Percentiles rank a stretch among this genome's conserved stretches.
These are phyloP conservation scores for Lentinula sp. DNA, from an alignment of 768 basidiomycete genomes.

Conservation along the genomic window DNA sequence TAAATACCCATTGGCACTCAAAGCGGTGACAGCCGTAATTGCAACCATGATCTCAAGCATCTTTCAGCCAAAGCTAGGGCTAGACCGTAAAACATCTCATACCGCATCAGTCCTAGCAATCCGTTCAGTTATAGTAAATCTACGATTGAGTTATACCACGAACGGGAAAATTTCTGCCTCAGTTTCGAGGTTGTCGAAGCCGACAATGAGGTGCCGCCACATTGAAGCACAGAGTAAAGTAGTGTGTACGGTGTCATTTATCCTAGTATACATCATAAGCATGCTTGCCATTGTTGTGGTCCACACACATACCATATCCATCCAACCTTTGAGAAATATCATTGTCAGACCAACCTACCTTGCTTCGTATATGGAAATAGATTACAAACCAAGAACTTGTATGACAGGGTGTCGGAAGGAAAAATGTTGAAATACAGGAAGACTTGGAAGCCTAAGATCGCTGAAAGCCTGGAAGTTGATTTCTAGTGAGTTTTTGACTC, in stretches of 20 bases:
- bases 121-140: background rate
- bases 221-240: constrained; percentile 4
- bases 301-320: background rate
- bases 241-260: constrained; percentile 8
- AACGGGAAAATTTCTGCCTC: background rate
- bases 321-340: background rate
- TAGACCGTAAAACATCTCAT: background rate
- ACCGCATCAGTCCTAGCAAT: background rate
- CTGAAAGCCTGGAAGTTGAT: constrained; percentile 7
- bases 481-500: background rate
- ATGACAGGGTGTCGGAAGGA: constrained; percentile 3
- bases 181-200: background rate
- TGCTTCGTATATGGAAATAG: background rate
- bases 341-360: background rate
- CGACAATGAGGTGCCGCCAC: constrained; percentile 3
- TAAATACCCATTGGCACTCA: constrained; percentile 9
- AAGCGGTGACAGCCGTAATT: constrained; percentile 8
- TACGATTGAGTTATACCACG: background rate
- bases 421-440: constrained; percentile 11
- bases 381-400: constrained; percentile 8
- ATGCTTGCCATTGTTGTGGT: background rate
- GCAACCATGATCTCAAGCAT: constrained; percentile 1
- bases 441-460: constrained; percentile 10
- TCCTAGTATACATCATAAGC: background rate
- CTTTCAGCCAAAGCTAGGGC: no score